phyloP scores from a whole-genome alignment of 2,329 filamentous ascomycete genomes.

The Juglanconis oblonga region DNA sequence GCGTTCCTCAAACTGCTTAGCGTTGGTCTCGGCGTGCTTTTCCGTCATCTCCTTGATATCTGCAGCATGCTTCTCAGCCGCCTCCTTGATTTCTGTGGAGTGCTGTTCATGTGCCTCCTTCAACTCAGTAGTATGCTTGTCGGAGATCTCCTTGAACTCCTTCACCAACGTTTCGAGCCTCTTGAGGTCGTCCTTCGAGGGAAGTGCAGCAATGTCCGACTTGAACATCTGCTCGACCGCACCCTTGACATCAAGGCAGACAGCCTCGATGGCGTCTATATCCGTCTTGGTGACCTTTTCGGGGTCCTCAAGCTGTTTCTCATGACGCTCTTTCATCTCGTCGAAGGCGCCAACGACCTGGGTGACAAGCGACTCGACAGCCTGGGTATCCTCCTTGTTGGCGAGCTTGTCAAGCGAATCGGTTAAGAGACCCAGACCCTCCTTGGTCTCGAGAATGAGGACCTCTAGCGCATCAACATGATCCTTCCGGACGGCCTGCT shows the following conservation, averaged over 20 bases:
- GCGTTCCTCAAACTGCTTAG: slow-evolving; percentile 77
- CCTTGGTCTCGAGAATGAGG: slow-evolving; percentile 66
- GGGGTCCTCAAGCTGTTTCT: slow-evolving; percentile 51
- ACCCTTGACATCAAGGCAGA: slow-evolving; percentile 81
- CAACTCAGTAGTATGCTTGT: slow-evolving; percentile 55
- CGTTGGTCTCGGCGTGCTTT: slow-evolving; percentile 67
- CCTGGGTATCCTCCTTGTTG: slow-evolving; percentile 74
- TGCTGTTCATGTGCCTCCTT: slow-evolving; percentile 13
- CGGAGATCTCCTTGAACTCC: slow-evolving; percentile 63
- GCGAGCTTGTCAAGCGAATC: slow-evolving; percentile 67
- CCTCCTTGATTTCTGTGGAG: slow-evolving; percentile 11
- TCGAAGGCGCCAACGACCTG: slow-evolving; percentile 75
- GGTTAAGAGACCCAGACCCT: slow-evolving; percentile 64
- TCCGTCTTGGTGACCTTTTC: slow-evolving; percentile 77
- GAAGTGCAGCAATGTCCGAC: slow-evolving; percentile 66
- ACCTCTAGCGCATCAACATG: slow-evolving; percentile 65
- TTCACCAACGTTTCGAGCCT: slow-evolving; percentile 66
- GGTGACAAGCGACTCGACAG: slow-evolving; percentile 73
- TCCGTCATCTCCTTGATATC: slow-evolving; percentile 65
- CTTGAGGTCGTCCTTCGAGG: slow-evolving; percentile 74
- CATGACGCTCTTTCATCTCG: slow-evolving; percentile 62
- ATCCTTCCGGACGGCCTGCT: slow-evolving; percentile 66
- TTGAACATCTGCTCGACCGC: slow-evolving; percentile 71
- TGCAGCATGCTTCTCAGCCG: slow-evolving; percentile 55
- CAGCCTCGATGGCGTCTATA: slow-evolving; percentile 74